Conservation (phyloP, 805 yeast species). For the Starmerella etchellsii region DNA sequence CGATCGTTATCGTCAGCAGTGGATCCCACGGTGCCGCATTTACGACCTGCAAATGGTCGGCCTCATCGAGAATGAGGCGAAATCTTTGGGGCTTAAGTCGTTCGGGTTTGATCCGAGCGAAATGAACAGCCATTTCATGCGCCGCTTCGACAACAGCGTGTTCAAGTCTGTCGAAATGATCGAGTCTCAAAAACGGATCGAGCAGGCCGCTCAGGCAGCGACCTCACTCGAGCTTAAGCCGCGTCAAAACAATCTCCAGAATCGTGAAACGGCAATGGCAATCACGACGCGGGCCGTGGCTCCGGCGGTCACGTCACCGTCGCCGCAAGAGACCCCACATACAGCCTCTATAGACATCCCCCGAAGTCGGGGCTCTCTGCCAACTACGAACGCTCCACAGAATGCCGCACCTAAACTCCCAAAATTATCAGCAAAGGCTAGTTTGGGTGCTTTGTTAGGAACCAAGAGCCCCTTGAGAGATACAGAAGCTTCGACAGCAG, state of each 20-base stretch:
- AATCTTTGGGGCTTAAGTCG: conserved; percentile 52
- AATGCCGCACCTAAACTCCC: no score
- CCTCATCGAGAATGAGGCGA: conserved; percentile 78
- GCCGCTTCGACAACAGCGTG: conserved; percentile 50
- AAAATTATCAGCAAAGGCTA: not conserved
- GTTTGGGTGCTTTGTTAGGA: not conserved
- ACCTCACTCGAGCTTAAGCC: conserved; percentile 19
- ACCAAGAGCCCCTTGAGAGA: not conserved
- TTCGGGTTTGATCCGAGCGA: conserved; percentile 29
- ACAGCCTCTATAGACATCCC: not conserved
- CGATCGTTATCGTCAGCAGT: conserved; percentile 33
- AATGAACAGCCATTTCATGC: conserved; percentile 28
- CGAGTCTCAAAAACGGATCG: conserved; percentile 18
- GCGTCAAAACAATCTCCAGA: not conserved
- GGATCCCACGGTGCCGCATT: conserved; percentile 92
- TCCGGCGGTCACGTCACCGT: no score
- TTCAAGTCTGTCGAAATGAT: conserved; percentile 29
- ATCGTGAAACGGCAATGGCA: conserved; percentile 3
- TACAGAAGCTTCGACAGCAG: no score
- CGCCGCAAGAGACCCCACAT: not conserved
- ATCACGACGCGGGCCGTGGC: conserved; percentile 6
- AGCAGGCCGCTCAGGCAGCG: conserved; percentile 20
- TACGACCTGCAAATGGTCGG: conserved; percentile 98
- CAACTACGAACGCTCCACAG: no score
- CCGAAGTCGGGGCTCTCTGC: no score